Base-by-base conservation (phyloP, 192 early-diverging fungal species). In the Coemansia asiatica region DNA sequence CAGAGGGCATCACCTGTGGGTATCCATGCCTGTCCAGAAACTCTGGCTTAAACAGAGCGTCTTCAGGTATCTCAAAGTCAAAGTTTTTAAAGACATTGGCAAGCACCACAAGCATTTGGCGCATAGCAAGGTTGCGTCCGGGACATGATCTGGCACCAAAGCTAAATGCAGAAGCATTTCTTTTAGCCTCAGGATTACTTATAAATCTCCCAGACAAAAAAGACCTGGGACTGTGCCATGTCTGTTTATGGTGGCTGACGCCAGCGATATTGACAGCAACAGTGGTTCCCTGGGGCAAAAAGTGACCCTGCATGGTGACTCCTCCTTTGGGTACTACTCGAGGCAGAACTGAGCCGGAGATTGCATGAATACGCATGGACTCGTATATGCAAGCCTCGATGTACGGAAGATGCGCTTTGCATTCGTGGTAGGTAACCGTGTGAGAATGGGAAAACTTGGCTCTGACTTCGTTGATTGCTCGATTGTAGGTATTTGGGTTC, bases 11-110 rank as follows among this genome's bases (percentile, higher is more conserved):
- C 13, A 48, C 64, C 51, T 54, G 64, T 31, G 74, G 74, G 35
- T 68, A 71, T n/a, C 78, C 78, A 40, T 73, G 49, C 67, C 70
- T 64, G 60, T 74, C 66, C 1, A 73, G 60, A 27, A 76, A 54
- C 7, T 29, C 33, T 0, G 79, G 79, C n/a, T 76, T 71, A 9
- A 57, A 64, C 54, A 56, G 54, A 27, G 60, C 53, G 54, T 82
- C 74, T 12, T 36, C 15, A 1, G 79, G 79, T 23, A 82, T 36
- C 44, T 46, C 51, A 60, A 67, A 21, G 31, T 82, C 64, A 22
- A 76, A 82, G 60, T 82, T 71, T 38, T 74, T 75, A 44, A 82
- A 63, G 1, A 74, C 18, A 18, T 74, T 79, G 5, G 67, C 68
- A 38, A 79, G 27, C 9, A 74, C 61, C 1, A 68, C 67, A 21